These are phyloP conservation scores for Cyclotella cryptica DNA, from an alignment of 108 stramenopile genomes.

Conservation along the genomic window DNA sequence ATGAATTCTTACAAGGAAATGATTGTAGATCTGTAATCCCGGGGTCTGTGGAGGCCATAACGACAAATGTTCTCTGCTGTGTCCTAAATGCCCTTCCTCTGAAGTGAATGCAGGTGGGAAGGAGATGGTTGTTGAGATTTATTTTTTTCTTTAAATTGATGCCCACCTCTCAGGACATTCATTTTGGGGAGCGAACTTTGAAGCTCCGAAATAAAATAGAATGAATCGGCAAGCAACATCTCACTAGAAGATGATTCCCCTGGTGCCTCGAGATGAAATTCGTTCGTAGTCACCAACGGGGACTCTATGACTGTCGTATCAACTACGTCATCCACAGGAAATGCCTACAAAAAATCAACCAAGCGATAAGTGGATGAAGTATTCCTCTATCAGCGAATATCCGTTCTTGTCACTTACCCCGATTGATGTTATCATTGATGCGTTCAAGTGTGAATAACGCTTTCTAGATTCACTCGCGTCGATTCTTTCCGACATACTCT, in stretches of 20 bases:
- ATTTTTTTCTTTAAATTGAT: not conserved
- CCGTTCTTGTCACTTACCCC: not conserved
- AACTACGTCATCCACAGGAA: not conserved
- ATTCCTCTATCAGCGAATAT: too few relatives aligned
- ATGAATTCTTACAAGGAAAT: too few relatives aligned
- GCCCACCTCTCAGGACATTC: not conserved
- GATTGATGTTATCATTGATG: not conserved
- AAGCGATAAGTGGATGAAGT: not conserved
- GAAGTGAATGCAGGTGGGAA: not conserved
- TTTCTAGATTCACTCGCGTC: too few relatives aligned
- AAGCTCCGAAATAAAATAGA: not conserved
- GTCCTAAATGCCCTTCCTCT: not conserved
- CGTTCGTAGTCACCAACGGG: not conserved
- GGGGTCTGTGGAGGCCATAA: too few relatives aligned
- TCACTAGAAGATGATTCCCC: not conserved
- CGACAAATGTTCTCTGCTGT: not conserved
- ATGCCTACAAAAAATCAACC: not conserved
- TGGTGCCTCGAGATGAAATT: too few relatives aligned
- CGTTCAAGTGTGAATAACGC: not conserved
- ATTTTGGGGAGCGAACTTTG: not conserved
- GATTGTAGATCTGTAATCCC: too few relatives aligned
- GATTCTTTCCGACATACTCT: too few relatives aligned
- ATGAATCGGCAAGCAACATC: not conserved
- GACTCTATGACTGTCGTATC: not conserved
- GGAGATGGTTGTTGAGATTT: not conserved